These are phyloP conservation scores for Bonia amplexicaulis DNA, from an alignment of 176 grass and related monocot genomes.

Conservation along the genomic window DNA sequence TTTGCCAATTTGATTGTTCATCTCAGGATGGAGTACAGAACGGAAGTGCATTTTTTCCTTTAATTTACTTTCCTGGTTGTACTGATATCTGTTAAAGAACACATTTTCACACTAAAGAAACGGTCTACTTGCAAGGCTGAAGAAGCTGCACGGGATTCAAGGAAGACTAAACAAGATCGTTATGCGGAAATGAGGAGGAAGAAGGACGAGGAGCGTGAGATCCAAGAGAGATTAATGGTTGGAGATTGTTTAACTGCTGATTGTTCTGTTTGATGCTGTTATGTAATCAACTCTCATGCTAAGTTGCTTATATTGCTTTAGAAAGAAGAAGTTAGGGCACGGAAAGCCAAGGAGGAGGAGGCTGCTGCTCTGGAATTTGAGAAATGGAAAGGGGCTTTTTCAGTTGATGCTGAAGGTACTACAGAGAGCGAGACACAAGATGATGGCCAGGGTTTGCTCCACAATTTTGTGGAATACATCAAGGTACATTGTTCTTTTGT, in stretches of 20 bases:
- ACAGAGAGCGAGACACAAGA: conserved; percentile 83
- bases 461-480: conserved; percentile 94
- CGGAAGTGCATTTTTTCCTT: neutral
- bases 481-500: conserved; percentile 45
- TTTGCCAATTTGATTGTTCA: neutral
- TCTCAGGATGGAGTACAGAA: neutral
- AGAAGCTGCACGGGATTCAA: conserved; percentile 49
- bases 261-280: conserved; percentile 7
- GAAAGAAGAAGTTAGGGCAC: conserved; percentile 79
- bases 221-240: conserved; percentile 68
- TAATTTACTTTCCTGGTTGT: neutral
- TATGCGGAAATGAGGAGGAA: conserved; percentile 83
- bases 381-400: conserved; percentile 93
- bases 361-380: conserved; percentile 78
- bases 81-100: neutral
- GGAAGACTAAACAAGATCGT: conserved; percentile 69
- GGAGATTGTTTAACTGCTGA: neutral
- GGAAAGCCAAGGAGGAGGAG: conserved; percentile 72
- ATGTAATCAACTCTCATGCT: neutral
- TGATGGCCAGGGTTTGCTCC: conserved; percentile 63
- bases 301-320: conserved; percentile 36
- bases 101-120: neutral
- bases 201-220: conserved; percentile 92
- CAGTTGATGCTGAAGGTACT: conserved; percentile 92
- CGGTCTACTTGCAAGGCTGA: conserved; percentile 51